Evolutionary conservation across 2,329 filamentous ascomycete species (phyloP), one percentile per base, ranked within the genome.

Genomic region (Nannizziopsis arthrosporioides): DNA sequence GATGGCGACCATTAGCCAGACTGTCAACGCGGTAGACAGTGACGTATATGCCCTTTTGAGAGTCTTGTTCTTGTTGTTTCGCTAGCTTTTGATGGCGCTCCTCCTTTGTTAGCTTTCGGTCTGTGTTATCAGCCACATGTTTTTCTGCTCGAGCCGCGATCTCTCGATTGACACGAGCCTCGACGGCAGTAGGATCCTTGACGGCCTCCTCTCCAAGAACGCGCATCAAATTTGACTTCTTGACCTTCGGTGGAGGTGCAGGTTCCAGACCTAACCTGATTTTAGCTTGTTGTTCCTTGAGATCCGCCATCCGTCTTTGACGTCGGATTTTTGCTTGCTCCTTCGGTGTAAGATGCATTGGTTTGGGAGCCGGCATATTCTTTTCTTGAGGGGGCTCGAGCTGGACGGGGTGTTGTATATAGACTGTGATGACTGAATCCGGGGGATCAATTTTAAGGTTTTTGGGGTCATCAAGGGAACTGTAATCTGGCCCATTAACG

Each of bases 201-300:
- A 98, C 90, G 14, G 82, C 82, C 66, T 87, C 83, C 62, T 95
- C 87, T 53, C 92, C 92, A 48, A 95, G 75, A 27, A 98, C 92
- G 50, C 89, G 83, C 92, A 98, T 98, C 62, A 98, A 77, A 65
- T 98, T 98, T 50, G 84, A 85, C 67, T 93, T 93, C 70, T 95
- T 96, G 57, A 98, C 87, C 68, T 96, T 98, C 9, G 92, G 90
- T 19, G 89, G 84, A 22, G 89, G 88, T 15, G 90, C 86, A 2
- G 89, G 87, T 51, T 90, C 83, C 11, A 98, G 75, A 15, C 92
- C 92, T 9, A 98, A 73, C 50, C 90, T 78, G 53, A 96, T 92
- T 71, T 98, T 96, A 34, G 90, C 89, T 67, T 98, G 92, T 61
- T 89, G 82, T 67, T 98, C 93, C 65, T 96, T 96, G 54, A 94